Conservation (phyloP, 2,329 filamentous ascomycete species). For the Biscogniauxia marginata region DNA sequence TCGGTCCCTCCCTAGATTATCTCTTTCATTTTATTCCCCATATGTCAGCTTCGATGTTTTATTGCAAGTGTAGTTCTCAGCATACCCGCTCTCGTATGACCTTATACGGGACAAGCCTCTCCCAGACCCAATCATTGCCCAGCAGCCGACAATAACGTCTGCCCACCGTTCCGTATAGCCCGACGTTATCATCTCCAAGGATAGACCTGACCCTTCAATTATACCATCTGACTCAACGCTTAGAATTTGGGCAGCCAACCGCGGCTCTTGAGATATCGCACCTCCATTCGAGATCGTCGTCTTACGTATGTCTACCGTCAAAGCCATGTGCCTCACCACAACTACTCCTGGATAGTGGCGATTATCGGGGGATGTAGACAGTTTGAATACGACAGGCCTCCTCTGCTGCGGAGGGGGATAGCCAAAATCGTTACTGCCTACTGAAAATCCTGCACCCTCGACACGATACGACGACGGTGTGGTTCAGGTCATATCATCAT, state of each 20-base stretch:
- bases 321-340: neutral
- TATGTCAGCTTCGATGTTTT: neutral
- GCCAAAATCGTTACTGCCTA: neutral
- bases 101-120: neutral
- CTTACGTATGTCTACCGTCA: neutral
- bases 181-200: neutral
- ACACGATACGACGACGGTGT: neutral
- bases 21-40: neutral
- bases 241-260: neutral
- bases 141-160: neutral
- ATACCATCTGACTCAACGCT: neutral
- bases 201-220: neutral
- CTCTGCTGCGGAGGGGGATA: neutral
- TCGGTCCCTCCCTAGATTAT: neutral
- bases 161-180: neutral
- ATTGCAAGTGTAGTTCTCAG: neutral
- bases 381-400: neutral
- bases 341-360: neutral
- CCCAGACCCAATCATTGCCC: neutral
- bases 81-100: neutral
- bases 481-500: neutral
- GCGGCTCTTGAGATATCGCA: neutral
- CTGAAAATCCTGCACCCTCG: neutral
- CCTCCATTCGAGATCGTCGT: neutral
- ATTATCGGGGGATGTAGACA: neutral